Evolutionary conservation across 2,329 filamentous ascomycete genomes (phyloP).

Genomic region (Botrytis deweyae): DNA sequence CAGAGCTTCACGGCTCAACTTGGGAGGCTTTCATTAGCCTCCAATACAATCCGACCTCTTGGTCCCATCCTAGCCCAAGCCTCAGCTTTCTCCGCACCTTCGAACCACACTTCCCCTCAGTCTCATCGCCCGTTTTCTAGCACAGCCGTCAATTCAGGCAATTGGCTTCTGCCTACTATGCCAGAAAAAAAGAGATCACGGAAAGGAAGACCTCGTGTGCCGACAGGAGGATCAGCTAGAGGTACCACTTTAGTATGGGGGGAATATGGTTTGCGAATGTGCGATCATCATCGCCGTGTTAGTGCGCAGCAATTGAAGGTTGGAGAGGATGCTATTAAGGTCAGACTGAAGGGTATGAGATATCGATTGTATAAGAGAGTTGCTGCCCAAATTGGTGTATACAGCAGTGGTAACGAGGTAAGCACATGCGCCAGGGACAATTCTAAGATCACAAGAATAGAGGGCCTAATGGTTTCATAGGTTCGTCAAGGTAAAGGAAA

Average conservation of each 20-base stretch:
- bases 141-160: slow-evolving; percentile 57
- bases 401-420: slow-evolving; percentile 89
- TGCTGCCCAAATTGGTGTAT: slow-evolving; percentile 90
- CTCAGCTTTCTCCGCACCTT: slow-evolving; percentile 32
- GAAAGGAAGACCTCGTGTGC: slow-evolving; percentile 83
- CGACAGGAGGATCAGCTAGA: slow-evolving; percentile 85
- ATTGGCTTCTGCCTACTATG: slow-evolving; percentile 80
- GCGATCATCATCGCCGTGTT: slow-evolving; percentile 88
- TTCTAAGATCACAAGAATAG: background rate
- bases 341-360: slow-evolving; percentile 82
- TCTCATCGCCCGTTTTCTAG: slow-evolving; percentile 68
- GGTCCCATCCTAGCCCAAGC: slow-evolving; percentile 24
- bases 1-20: slow-evolving; percentile 37
- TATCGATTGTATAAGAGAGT: slow-evolving; percentile 92
- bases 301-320: slow-evolving; percentile 83
- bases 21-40: slow-evolving; percentile 35
- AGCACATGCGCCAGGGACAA: slow-evolving; percentile 31
- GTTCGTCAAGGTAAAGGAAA: slow-evolving; percentile 99
- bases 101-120: slow-evolving; percentile 44
- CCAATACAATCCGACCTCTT: slow-evolving; percentile 39
- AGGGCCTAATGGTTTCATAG: slow-evolving; percentile 42
- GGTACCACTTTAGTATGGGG: slow-evolving; percentile 97
- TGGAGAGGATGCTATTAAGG: slow-evolving; percentile 91
- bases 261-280: slow-evolving; percentile 91
- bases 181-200: slow-evolving; percentile 83